These are phyloP conservation scores for Osmanthus fragrans DNA, from an alignment of 257 asterid genomes.

Conservation along the genomic window DNA sequence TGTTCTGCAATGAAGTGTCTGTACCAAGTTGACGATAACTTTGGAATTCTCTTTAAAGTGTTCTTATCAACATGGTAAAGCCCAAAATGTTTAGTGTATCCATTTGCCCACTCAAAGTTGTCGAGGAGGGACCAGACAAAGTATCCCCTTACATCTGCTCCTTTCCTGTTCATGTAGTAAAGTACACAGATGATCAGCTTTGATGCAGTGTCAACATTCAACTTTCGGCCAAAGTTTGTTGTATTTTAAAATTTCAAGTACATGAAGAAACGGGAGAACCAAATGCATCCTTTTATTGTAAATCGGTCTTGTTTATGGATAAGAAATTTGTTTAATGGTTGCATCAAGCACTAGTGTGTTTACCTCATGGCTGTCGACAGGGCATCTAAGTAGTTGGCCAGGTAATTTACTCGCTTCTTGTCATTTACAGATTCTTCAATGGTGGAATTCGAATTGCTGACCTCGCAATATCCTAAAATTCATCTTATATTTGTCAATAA, in stretches of 20 bases:
- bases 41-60: slow-evolving; percentile 49
- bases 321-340: background rate
- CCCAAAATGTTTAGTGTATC: slow-evolving; percentile 62
- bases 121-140: slow-evolving; percentile 75
- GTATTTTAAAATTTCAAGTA: background rate
- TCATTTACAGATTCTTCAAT: slow-evolving; percentile 30
- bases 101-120: slow-evolving; percentile 71
- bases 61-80: slow-evolving; percentile 44
- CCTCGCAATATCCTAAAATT: slow-evolving; percentile 41
- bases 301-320: background rate
- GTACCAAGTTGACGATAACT: slow-evolving; percentile 45
- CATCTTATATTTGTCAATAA: slow-evolving; percentile 1
- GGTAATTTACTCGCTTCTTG: slow-evolving; percentile 46
- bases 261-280: background rate
- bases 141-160: slow-evolving; percentile 74
- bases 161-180: slow-evolving; percentile 40
- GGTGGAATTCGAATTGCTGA: slow-evolving; percentile 27
- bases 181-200: background rate
- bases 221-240: background rate
- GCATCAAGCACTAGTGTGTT: background rate
- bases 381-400: slow-evolving; percentile 42
- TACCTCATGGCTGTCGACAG: slow-evolving; percentile 54
- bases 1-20: slow-evolving; percentile 34
- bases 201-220: background rate
- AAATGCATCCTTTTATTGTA: background rate